These are phyloP conservation scores for Stachybotrys elegans DNA, from an alignment of 2,329 filamentous ascomycete species.

Conservation along the genomic window DNA sequence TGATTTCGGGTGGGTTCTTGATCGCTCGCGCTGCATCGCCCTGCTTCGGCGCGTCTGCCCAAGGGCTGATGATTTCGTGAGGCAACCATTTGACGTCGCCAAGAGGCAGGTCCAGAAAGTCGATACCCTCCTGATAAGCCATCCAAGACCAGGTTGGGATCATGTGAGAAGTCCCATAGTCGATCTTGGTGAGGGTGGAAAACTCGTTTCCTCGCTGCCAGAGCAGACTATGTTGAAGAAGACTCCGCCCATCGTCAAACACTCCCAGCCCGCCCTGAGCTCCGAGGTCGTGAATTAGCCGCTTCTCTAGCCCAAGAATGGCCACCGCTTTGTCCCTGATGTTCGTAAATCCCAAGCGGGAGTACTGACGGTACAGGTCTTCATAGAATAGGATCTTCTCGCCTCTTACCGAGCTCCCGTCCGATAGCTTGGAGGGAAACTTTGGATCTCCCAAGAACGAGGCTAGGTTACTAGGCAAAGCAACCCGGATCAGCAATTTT, in stretches of 20 bases:
- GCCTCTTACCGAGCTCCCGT: background rate
- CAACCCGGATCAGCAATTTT: too few species aligned
- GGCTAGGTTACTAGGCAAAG: background rate
- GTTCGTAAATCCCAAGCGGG: background rate
- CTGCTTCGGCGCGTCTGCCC: background rate
- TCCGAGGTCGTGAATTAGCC: background rate
- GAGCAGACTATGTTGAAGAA: background rate
- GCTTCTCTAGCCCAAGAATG: background rate
- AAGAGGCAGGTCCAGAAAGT: background rate
- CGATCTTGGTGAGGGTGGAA: background rate
- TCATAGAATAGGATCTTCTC: background rate
- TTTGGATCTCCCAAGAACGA: background rate
- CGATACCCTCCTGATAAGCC: background rate
- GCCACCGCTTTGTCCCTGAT: background rate
- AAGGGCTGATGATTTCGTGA: background rate
- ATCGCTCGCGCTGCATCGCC: background rate
- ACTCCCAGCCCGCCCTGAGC: background rate
- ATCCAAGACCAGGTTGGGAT: constrained; percentile 2
- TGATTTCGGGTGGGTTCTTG: background rate
- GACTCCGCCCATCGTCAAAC: background rate
- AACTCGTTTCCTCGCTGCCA: background rate
- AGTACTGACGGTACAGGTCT: background rate
- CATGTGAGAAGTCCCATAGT: background rate
- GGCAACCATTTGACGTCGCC: background rate
- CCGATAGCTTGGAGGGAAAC: background rate